phyloP scores from a whole-genome alignment of 257 asterid genomes.

The Lantana camara region DNA sequence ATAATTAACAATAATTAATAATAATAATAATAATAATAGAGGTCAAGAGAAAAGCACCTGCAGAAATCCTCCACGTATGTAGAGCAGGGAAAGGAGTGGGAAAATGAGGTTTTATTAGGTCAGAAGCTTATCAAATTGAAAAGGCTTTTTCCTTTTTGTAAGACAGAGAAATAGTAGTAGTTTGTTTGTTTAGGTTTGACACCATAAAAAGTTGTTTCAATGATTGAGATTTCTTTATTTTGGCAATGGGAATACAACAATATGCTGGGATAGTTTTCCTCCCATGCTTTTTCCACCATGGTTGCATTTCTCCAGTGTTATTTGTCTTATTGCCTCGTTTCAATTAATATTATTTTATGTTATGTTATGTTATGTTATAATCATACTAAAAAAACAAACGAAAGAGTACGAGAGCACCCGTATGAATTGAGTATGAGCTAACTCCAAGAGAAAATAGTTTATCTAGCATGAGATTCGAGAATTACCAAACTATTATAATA shows the following conservation, averaged over 20 bases:
- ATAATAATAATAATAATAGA: neutral
- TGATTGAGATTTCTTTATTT: slow-evolving; percentile 33
- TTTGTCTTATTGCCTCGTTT: neutral
- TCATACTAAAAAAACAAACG: neutral
- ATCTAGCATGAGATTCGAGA: too few relatives aligned
- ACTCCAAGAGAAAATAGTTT: too few relatives aligned
- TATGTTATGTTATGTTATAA: too few relatives aligned
- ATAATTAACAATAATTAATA: neutral
- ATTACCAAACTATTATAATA: too few relatives aligned
- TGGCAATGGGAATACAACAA: slow-evolving; percentile 9
- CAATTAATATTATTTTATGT: neutral
- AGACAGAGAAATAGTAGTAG: neutral
- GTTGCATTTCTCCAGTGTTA: neutral
- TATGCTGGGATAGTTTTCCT: neutral
- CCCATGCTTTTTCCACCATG: neutral
- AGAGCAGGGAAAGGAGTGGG: neutral
- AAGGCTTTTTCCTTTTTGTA: neutral
- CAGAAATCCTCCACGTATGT: slow-evolving; percentile 26
- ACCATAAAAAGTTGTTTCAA: slow-evolving; percentile 21
- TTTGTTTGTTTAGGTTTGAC: slow-evolving; percentile 1
- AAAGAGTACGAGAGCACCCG: too few relatives aligned
- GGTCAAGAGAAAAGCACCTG: slow-evolving; percentile 29
- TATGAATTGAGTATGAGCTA: too few relatives aligned
- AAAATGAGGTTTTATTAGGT: slow-evolving; percentile 11
- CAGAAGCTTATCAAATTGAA: slow-evolving; percentile 5